These are phyloP conservation scores for Alternaria brassicae DNA, from an alignment of 2,329 filamentous ascomycete genomes.

Conservation along the genomic window DNA sequence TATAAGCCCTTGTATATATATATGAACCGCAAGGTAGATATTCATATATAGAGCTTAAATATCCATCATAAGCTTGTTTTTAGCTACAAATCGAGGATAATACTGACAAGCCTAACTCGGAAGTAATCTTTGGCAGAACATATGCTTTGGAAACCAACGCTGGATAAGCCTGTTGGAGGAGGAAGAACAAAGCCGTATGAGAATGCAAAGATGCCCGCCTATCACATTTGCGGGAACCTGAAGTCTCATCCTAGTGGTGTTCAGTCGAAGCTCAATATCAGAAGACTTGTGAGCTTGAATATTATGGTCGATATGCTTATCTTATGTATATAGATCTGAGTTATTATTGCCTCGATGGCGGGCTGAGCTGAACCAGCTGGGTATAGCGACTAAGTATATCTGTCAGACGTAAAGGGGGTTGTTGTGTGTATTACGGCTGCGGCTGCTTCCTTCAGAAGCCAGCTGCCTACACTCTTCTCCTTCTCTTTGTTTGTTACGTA, in stretches of 20 bases:
- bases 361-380: neutral
- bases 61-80: too few relatives aligned
- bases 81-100: too few relatives aligned
- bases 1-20: too few relatives aligned
- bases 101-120: too few relatives aligned
- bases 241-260: neutral
- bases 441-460: too few relatives aligned
- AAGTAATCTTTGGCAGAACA: neutral
- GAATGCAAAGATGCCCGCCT: neutral
- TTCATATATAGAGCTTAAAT: fast-evolving
- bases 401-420: too few relatives aligned
- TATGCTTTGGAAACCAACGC: neutral
- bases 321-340: neutral
- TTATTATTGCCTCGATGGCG: neutral
- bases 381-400: neutral
- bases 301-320: neutral
- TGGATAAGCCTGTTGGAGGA: neutral
- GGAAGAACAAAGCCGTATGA: neutral
- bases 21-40: too few relatives aligned
- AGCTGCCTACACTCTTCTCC: too few relatives aligned
- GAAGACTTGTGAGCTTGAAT: neutral
- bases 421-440: too few relatives aligned
- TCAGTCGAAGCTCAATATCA: neutral
- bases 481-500: too few relatives aligned
- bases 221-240: neutral